phyloP scores from a whole-genome alignment of 148 eudicot species.

The Euryodendron excelsum region DNA sequence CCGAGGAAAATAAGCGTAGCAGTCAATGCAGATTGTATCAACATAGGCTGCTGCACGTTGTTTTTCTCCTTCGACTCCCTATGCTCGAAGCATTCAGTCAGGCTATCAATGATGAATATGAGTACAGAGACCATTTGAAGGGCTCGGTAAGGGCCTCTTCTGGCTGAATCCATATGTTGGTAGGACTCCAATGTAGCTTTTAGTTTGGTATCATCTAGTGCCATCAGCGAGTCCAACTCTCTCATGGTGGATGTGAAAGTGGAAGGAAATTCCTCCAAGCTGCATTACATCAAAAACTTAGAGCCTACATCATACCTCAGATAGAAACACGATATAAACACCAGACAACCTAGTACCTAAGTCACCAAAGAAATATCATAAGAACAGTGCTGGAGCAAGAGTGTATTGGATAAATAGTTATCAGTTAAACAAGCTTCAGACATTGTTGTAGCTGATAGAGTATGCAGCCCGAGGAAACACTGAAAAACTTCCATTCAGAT shows the following conservation, averaged over 20 bases:
- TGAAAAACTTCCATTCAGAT: no score
- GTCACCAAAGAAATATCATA: no score
- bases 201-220: slow-evolving; percentile 47
- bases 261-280: slow-evolving; percentile 60
- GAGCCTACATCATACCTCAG: not conserved
- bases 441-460: no score
- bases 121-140: slow-evolving; percentile 62
- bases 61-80: slow-evolving; percentile 27
- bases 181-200: slow-evolving; percentile 58
- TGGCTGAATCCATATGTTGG: slow-evolving; percentile 49
- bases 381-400: no score
- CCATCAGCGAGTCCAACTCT: slow-evolving; percentile 59
- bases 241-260: slow-evolving; percentile 54
- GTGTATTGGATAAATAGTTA: no score
- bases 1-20: slow-evolving; percentile 67
- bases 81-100: slow-evolving; percentile 24
- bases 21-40: slow-evolving; percentile 41
- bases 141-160: slow-evolving; percentile 82
- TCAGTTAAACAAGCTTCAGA: no score
- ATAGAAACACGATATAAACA: not conserved
- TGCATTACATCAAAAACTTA: slow-evolving; percentile 31
- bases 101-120: slow-evolving; percentile 53
- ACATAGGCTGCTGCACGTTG: slow-evolving; percentile 27
- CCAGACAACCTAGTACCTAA: no score
- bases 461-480: no score